Base-by-base conservation (phyloP, 1,284 basidiomycete species). In the Tylopilus microsporus region DNA sequence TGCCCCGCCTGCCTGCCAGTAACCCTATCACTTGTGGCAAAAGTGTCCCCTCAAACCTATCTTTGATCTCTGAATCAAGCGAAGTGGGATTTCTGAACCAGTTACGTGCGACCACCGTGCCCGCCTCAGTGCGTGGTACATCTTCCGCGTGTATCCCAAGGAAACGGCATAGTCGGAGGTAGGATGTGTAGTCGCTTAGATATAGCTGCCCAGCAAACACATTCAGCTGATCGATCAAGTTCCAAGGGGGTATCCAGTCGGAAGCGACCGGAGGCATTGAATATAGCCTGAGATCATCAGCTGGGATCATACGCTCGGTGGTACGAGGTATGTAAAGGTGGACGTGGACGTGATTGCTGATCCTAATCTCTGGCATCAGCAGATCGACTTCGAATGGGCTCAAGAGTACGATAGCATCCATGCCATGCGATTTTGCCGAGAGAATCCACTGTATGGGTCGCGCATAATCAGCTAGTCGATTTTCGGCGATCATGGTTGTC, bases 281-380 rank as follows among this genome's bases (percentile, higher is more conserved):
- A 21, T 50, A 55, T 1, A 50, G n/a, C 15, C 18, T 42, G 39
- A 55, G 47, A 36, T 52, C 30, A 12, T 56, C 49, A 12, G 53
- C 8, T 32, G 53, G 53, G 10, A 32, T 48, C 53, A 55, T 55
- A 37, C n/a, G 53, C 13, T 48, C 46, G 21, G 48, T 43, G 4
- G 54, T 43, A 9, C 47, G 54, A 12, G 54, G 47, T 7, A 43
- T 12, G 39, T 55, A 49, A 21, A 49, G 11, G 34, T 55, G 54
- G n/a, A 55, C 47, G 30, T 49, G 48, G 11, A 56, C 49, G 12
- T 56, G 49, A 11, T 56, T 12, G 49, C 55, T 56, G 41, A 21
- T 25, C 48, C 49, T 36, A 5, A 56, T 56, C 6, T 50, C 39
- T 45, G 55, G 41, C 32, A 56, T 21, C 32, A 56, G n/a, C 1